Conservation (phyloP, 106 monocot species). For the Allium cepa region DNA sequence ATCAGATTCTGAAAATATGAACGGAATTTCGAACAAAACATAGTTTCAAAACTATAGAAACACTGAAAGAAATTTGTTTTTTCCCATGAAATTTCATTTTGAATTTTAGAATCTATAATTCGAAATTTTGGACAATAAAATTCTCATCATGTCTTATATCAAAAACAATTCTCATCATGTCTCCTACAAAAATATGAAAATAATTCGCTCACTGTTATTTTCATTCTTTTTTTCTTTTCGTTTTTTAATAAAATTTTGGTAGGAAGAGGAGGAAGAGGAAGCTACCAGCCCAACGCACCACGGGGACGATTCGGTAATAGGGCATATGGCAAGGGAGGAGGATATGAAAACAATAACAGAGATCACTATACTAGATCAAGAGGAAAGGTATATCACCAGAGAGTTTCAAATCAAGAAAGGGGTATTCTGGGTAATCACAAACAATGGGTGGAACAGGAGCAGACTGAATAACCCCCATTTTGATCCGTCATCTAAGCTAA, state of each 20-base stretch:
- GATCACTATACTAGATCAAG: slow-evolving; percentile 8
- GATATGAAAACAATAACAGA: slow-evolving; percentile 1
- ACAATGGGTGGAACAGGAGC: slow-evolving; percentile 2
- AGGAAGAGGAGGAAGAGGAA: slow-evolving; percentile 26
- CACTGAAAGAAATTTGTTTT: too few relatives aligned
- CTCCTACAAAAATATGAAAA: too few relatives aligned
- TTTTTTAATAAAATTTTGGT: neutral
- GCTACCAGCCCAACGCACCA: slow-evolving; percentile 18
- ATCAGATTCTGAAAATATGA: too few relatives aligned
- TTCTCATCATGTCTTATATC: neutral
- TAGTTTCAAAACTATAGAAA: too few relatives aligned
- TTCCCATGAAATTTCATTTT: too few relatives aligned
- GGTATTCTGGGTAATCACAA: slow-evolving; percentile 25
- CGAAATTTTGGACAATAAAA: neutral
- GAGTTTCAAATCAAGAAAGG: slow-evolving; percentile 23
- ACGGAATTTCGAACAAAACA: too few relatives aligned
- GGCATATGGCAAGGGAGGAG: neutral
- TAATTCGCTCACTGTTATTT: too few relatives aligned
- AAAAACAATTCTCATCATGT: too few relatives aligned
- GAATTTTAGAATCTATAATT: neutral
- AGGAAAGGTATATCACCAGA: slow-evolving; percentile 28
- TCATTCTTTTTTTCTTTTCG: too few relatives aligned
- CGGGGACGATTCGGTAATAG: slow-evolving; percentile 29
- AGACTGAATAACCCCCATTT: too few relatives aligned
- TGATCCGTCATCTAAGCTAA: too few relatives aligned